Base-by-base conservation (phyloP, 2,329 filamentous ascomycete species). In the Aspergillus luchuensis region DNA sequence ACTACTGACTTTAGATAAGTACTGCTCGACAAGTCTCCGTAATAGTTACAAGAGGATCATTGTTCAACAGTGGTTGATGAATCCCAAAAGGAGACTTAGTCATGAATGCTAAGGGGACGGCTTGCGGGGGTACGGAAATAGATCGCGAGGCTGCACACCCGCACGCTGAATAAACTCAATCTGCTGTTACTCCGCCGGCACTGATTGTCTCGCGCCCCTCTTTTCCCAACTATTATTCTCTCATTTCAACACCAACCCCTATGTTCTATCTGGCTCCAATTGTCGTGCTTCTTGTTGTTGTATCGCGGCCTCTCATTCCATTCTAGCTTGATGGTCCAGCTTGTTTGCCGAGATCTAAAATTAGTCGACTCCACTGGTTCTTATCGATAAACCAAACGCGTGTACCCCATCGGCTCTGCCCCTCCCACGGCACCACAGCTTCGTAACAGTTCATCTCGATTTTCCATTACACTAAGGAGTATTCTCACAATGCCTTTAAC, bases 401-500 rank as follows among this genome's bases (percentile, higher is more conserved):
- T 17, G n/a, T 17, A 50, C 23, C 28, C 47, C 45, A 47, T 36
- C 54, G 8, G 30, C 23, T 30, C 47, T 17, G 47, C 56, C 21
- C 56, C 30, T 28, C 23, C 17, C 3, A 28, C 23, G 8, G 17
- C 25, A 33, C 47, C 15, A 28, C 15, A n/a, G 17, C 47, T 30
- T 10, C 13, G n/a, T 15, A 33, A n/a, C 13, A 23, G 6, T 21
- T 13, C 5, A 13, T 36, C 11, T 13, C 15, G 33, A 13, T 36
- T 19, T 2, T 45, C 17, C 21, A 5, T 8, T 39, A 15, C 33
- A 8, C n/a, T 5, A 21, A 48, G 7, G 11, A 36, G 11, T 2
- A 36, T 5, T 36, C 11, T 36, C 11, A 36, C 33, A 36, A 73
- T 71, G 72, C 49, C 56, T 41, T 58, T 63, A 10, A 57, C 38